A percentile compares a stretch with the other conserved stretches of the same genome.
Conservation (phyloP, 257 asterid species). For the Cynanchum wilfordii region DNA sequence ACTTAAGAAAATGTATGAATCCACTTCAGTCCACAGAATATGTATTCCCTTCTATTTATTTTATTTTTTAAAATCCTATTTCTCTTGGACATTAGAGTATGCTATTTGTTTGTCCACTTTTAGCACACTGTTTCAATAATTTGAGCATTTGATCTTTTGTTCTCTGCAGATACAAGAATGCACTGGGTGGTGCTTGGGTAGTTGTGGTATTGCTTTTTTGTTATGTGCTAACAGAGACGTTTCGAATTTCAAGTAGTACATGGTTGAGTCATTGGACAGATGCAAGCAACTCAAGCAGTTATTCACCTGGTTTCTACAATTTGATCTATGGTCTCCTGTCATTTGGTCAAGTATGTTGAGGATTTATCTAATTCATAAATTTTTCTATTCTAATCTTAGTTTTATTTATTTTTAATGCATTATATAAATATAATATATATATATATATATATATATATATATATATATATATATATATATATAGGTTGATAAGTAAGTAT, state of each 20-base stretch:
- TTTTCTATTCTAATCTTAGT: background rate
- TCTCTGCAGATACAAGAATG: slow-evolving; percentile 70
- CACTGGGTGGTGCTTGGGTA: slow-evolving; percentile 87
- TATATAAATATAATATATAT: too few species aligned
- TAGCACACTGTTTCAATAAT: background rate
- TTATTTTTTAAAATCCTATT: background rate
- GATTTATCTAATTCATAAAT: background rate
- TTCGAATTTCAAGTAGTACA: slow-evolving; percentile 83
- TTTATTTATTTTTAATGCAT: background rate
- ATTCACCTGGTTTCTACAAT: slow-evolving; percentile 63
- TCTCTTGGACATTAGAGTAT: background rate
- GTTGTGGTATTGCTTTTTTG: slow-evolving; percentile 59
- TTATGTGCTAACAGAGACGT: slow-evolving; percentile 57
- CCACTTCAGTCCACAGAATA: background rate
- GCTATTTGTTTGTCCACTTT: background rate
- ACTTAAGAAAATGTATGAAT: background rate
- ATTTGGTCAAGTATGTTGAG: slow-evolving; percentile 59
- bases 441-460: too few species aligned
- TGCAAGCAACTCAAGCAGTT: slow-evolving; percentile 29
- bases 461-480: too few species aligned
- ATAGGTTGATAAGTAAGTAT: background rate
- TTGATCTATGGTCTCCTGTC: slow-evolving; percentile 60
- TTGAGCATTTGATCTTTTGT: background rate
- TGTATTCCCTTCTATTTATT: too few species aligned
- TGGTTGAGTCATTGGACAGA: slow-evolving; percentile 94